Conservation (phyloP, 148 eudicot species). For the Pharnaceum exiguum region DNA sequence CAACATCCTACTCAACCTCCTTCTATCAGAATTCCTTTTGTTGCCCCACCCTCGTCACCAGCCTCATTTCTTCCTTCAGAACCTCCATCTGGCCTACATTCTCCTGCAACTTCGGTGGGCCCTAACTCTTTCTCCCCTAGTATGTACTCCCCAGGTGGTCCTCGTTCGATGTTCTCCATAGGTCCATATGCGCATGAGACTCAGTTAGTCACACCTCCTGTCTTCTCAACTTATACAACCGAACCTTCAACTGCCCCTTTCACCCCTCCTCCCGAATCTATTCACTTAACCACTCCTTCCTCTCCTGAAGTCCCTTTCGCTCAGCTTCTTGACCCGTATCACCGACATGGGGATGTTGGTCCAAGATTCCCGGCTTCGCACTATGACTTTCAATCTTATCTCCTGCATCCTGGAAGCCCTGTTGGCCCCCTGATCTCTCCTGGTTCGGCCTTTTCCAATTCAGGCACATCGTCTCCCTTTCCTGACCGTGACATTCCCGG, state of each 20-base stretch:
- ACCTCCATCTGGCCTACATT: constrained; percentile 75
- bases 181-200: constrained; percentile 98
- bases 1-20: constrained; percentile 40
- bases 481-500: constrained; percentile 45
- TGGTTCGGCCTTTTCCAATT: constrained; percentile 71
- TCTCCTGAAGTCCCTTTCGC: constrained; percentile 99
- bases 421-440: constrained; percentile 86
- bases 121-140: constrained; percentile 50
- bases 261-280: constrained; percentile 94
- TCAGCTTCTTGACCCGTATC: constrained; percentile 60
- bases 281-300: constrained; percentile 90
- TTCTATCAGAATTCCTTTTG: constrained; percentile 47
- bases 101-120: constrained; percentile 62
- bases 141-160: constrained; percentile 81
- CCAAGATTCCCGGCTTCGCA: constrained; percentile 46
- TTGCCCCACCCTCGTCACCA: constrained; percentile 97
- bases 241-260: constrained; percentile 96
- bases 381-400: constrained; percentile 79
- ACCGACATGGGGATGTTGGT: constrained; percentile 39
- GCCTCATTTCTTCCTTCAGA: constrained; percentile 91
- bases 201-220: constrained; percentile 91
- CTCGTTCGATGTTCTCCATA: constrained; percentile 73
- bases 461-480: constrained; percentile 91
- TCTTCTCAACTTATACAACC: constrained; percentile 85
- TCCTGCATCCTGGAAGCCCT: constrained; percentile 84